phyloP scores from a whole-genome alignment of 192 early-diverging fungal species.

The Coemansia sp. region DNA sequence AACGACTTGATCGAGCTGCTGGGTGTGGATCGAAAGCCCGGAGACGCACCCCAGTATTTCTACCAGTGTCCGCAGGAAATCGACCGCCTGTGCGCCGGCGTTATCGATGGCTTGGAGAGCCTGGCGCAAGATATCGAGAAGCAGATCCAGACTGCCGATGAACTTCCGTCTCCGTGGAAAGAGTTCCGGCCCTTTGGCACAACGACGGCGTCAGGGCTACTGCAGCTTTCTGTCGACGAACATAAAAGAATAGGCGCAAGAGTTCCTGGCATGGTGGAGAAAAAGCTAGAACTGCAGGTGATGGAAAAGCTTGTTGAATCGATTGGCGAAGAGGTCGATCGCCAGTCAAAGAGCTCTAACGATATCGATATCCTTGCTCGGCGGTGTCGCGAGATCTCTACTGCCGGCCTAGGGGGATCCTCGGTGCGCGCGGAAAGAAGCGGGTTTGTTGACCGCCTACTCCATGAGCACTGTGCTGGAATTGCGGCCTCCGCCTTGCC shows the following conservation, averaged over 20 bases:
- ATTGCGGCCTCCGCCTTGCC: not conserved
- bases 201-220: conserved; percentile 15
- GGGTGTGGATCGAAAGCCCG: not conserved
- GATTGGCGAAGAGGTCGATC: conserved; percentile 17
- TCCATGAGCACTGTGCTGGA: conserved; percentile 7
- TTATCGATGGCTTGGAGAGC: conserved; percentile 8
- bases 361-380: conserved; percentile 1
- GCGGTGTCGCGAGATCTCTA: not conserved
- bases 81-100: conserved; percentile 3
- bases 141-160: conserved; percentile 11
- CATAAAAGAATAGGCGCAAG: conserved; percentile 15
- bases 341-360: not conserved
- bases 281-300: conserved; percentile 11
- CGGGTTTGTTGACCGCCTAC: not conserved
- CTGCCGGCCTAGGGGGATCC: not conserved
- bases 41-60: conserved; percentile 12
- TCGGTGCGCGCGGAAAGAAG: conserved; percentile 9
- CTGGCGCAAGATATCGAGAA: conserved; percentile 13
- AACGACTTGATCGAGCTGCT: conserved; percentile 19
- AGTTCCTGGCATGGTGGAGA: conserved; percentile 2
- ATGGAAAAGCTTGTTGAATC: conserved; percentile 15
- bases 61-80: conserved; percentile 31
- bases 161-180: conserved; percentile 41
- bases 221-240: conserved; percentile 17
- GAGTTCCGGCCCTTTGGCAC: conserved; percentile 40